Evolutionary conservation across 164 flowering plant species (phyloP).

Genomic region (Liquidambar formosana): DNA sequence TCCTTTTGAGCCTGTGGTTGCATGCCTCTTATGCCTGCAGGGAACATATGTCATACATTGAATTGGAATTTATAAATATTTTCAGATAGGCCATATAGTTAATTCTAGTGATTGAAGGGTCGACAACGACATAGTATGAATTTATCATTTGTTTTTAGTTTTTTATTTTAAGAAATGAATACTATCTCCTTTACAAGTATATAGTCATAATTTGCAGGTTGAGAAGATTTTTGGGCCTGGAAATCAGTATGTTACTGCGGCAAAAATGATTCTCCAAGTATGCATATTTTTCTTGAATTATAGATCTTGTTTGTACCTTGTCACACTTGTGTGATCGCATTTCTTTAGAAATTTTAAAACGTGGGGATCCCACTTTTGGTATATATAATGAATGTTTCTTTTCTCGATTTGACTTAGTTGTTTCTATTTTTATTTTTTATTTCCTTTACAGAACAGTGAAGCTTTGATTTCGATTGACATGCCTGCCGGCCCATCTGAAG

Average conservation of each 20-base stretch:
- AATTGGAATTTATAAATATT: no score
- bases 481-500: conserved; percentile 99
- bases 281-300: neutral
- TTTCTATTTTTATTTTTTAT: neutral
- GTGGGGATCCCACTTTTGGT: neutral
- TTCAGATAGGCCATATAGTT: no score
- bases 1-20: no score
- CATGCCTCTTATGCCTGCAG: no score
- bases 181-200: neutral
- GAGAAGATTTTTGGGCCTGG: conserved; percentile 98
- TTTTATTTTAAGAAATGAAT: neutral
- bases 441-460: conserved; percentile 80
- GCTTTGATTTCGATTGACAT: conserved; percentile 98
- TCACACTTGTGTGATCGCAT: neutral
- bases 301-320: neutral
- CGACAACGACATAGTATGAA: no score
- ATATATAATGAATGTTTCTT: neutral
- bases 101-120: no score
- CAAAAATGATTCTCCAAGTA: conserved; percentile 99
- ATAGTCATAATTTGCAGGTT: conserved; percentile 50
- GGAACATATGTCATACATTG: no score
- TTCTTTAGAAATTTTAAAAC: neutral
- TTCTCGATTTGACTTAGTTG: neutral
- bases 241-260: conserved; percentile 98
- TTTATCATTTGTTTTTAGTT: no score